These are phyloP conservation scores for Malus hybrid DNA, from an alignment of 331 rosid species.

Conservation along the genomic window DNA sequence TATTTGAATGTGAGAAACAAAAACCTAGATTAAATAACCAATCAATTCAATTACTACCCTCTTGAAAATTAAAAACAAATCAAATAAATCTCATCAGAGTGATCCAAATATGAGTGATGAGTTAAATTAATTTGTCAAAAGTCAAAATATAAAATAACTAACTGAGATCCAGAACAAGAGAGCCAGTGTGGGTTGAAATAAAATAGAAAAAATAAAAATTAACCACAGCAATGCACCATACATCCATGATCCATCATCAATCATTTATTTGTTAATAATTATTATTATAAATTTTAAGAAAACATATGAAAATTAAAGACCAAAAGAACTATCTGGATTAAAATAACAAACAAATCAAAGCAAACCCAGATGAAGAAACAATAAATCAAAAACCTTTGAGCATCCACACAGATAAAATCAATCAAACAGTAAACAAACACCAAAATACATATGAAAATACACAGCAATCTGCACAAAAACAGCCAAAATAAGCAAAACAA, in stretches of 20 bases:
- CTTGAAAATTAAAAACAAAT: neutral
- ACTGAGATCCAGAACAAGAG: neutral
- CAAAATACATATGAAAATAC: neutral
- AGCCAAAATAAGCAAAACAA: neutral
- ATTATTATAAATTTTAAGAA: no score
- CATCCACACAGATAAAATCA: neutral
- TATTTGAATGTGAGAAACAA: neutral
- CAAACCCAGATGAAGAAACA: neutral
- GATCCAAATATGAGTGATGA: neutral
- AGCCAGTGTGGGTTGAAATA: neutral
- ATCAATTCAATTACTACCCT: neutral
- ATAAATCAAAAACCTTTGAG: neutral
- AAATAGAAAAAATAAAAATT: neutral
- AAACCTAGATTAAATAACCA: neutral
- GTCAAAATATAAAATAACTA: no score
- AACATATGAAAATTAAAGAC: neutral
- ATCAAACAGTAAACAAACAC: conserved; percentile 12
- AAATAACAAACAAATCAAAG: neutral
- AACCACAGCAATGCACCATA: neutral
- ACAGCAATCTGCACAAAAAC: neutral
- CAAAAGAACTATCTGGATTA: neutral
- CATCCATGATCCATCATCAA: neutral
- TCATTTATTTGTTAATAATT: no score
- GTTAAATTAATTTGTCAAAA: neutral
- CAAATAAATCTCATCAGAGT: neutral